phyloP scores from a whole-genome alignment of 768 basidiomycete species.

The Lactarius sp. region DNA sequence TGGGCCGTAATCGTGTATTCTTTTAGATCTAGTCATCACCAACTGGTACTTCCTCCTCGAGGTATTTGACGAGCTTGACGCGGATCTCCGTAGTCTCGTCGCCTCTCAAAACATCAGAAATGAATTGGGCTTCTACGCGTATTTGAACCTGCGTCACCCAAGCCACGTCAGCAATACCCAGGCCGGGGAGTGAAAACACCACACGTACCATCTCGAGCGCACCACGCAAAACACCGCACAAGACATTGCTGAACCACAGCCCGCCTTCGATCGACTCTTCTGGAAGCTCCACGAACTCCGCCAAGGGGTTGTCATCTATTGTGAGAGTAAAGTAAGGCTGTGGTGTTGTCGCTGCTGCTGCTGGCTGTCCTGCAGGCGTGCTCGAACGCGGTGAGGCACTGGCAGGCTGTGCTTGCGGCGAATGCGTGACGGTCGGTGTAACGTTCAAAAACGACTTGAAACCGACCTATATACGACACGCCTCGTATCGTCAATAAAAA shows the following conservation, averaged over 20 bases:
- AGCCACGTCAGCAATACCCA: conserved; percentile 10
- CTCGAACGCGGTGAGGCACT: conserved; percentile 41
- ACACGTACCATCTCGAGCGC: conserved; percentile 88
- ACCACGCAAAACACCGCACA: conserved; percentile 91
- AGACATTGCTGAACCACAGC: conserved; percentile 93
- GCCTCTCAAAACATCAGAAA: conserved; percentile 87
- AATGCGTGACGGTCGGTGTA: conserved; percentile 75
- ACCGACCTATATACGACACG: conserved; percentile 67
- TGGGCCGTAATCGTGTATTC: neutral
- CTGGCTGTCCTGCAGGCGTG: conserved; percentile 36
- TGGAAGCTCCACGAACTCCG: conserved; percentile 96
- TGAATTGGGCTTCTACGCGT: conserved; percentile 85
- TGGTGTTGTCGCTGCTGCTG: conserved; percentile 20
- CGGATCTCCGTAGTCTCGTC: conserved; percentile 93
- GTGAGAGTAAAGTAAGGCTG: conserved; percentile 75
- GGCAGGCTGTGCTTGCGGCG: conserved; percentile 39
- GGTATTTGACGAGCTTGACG: conserved; percentile 82
- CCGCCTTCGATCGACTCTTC: conserved; percentile 90
- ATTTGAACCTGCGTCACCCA: conserved; percentile 73
- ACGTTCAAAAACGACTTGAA: conserved; percentile 98
- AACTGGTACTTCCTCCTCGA: conserved; percentile 94
- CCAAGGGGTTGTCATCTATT: conserved; percentile 92
- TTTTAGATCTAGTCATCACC: conserved; percentile 68
- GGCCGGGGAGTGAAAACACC: neutral
- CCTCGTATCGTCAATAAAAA: neutral